Conservation (phyloP, 306 rosid genomes). For the Cicer judaicum region DNA sequence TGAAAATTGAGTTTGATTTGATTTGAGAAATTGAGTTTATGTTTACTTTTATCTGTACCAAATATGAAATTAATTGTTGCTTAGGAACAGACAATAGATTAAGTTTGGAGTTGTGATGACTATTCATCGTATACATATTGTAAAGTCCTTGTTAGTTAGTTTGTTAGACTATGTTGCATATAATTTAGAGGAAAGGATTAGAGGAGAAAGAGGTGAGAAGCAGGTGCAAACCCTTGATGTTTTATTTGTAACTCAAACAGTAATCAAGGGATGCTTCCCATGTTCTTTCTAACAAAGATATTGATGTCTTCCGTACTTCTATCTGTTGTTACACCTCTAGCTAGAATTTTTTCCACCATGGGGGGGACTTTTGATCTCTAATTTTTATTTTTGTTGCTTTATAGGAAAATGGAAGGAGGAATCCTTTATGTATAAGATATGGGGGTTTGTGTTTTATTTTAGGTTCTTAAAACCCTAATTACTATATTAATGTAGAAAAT, state of each 20-base stretch:
- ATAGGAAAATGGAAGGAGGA: constrained; percentile 16
- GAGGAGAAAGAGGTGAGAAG: background rate
- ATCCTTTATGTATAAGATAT: constrained; percentile 18
- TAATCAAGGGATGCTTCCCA: background rate
- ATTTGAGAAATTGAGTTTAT: too few species aligned
- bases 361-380: constrained; percentile 19
- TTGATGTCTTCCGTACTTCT: background rate
- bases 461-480: background rate
- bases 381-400: background rate
- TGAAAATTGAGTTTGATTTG: too few species aligned
- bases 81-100: too few species aligned
- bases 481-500: constrained; percentile 10
- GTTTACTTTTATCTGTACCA: too few species aligned
- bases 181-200: background rate
- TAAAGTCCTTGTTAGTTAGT: too few species aligned
- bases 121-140: too few species aligned
- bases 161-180: too few species aligned
- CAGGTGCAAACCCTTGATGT: background rate
- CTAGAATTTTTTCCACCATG: background rate
- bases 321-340: background rate
- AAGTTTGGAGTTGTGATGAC: too few species aligned
- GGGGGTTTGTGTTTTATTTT: constrained; percentile 34
- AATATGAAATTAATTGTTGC: too few species aligned
- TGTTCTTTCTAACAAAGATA: background rate
- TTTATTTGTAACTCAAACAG: background rate